phyloP scores from a whole-genome alignment of 768 basidiomycete species.

The Suillus bovinus region DNA sequence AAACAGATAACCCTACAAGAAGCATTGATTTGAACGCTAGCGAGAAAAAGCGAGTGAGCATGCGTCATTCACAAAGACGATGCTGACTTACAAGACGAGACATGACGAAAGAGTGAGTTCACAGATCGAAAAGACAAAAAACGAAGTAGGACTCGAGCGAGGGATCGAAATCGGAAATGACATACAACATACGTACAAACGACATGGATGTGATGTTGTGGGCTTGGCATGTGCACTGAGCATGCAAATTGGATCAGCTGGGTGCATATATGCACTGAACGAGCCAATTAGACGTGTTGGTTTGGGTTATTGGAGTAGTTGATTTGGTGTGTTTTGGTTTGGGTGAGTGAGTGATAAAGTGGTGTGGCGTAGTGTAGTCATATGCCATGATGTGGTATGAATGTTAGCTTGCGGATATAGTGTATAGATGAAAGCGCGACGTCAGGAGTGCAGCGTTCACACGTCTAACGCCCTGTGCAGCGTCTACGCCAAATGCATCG shows the following conservation, averaged over 20 bases:
- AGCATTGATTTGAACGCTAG: background rate
- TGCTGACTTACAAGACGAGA: background rate
- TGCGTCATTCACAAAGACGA: background rate
- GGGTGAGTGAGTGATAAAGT: conserved; percentile 1
- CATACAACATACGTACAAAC: background rate
- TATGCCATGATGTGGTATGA: conserved; percentile 3
- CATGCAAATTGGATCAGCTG: background rate
- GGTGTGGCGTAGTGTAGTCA: background rate
- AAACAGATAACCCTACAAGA: conserved; percentile 8
- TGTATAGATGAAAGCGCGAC: conserved; percentile 1
- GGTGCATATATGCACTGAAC: background rate
- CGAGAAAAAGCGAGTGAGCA: background rate
- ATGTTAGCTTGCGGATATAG: conserved; percentile 2
- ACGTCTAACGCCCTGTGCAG: background rate
- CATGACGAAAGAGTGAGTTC: background rate
- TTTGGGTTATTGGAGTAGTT: background rate
- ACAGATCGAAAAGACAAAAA: background rate
- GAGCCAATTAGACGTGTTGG: background rate
- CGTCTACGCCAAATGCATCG: background rate
- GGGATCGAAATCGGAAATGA: background rate
- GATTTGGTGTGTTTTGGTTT: background rate
- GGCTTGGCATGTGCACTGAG: conserved; percentile 2
- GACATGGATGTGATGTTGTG: background rate
- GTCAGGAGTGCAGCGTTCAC: background rate
- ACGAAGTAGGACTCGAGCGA: background rate